These are phyloP conservation scores for Aspergillus piperis DNA, from an alignment of 2,329 filamentous ascomycete genomes.

Conservation along the genomic window DNA sequence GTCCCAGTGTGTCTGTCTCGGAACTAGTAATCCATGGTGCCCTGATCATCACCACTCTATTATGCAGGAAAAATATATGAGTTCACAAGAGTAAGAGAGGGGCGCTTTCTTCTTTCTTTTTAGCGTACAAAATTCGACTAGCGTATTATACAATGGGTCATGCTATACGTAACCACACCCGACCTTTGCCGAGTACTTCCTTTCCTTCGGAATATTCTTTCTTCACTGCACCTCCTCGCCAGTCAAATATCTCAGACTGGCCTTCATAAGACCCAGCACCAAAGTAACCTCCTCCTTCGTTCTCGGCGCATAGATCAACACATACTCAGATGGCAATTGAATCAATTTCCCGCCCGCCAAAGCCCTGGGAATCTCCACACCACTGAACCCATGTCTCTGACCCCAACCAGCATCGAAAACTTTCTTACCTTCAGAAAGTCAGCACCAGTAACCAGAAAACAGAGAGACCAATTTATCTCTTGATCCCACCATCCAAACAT, in stretches of 20 bases:
- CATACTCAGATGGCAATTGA: slow-evolving; percentile 29
- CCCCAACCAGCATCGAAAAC: slow-evolving; percentile 78
- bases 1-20: too few relatives aligned
- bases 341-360: slow-evolving; percentile 21
- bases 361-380: slow-evolving; percentile 68
- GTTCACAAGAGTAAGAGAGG: not conserved
- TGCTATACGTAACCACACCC: not conserved
- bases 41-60: too few relatives aligned
- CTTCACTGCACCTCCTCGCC: slow-evolving; percentile 23
- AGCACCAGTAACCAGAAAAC: too few relatives aligned
- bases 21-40: too few relatives aligned
- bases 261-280: slow-evolving; percentile 35
- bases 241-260: slow-evolving; percentile 35
- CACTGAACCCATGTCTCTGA: slow-evolving; percentile 58
- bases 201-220: slow-evolving; percentile 6
- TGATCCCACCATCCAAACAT: too few relatives aligned
- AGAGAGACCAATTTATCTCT: too few relatives aligned
- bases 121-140: not conserved
- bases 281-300: slow-evolving; percentile 33
- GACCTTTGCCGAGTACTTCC: not conserved
- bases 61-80: not conserved
- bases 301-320: slow-evolving; percentile 40
- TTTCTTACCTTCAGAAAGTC: slow-evolving; percentile 47
- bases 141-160: not conserved
- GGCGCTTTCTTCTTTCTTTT: not conserved